These are phyloP conservation scores for Suillus americanus DNA, from an alignment of 768 basidiomycete species.

Conservation along the genomic window DNA sequence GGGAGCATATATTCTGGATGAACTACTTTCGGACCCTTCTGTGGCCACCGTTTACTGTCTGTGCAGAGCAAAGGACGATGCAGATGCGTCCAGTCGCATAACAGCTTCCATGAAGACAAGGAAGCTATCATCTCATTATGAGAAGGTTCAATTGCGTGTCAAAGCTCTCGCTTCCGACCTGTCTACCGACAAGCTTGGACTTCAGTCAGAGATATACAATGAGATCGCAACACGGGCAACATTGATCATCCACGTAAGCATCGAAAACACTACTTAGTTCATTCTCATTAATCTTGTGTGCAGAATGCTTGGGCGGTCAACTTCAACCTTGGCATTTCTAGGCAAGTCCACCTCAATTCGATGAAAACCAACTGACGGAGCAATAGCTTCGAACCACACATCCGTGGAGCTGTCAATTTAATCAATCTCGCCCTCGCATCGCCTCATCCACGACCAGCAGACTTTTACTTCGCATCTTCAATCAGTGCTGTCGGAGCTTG, in stretches of 20 bases:
- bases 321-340: slow-evolving; percentile 41
- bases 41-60: slow-evolving; percentile 49
- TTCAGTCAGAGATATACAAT: slow-evolving; percentile 36
- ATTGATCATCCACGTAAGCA: slow-evolving; percentile 44
- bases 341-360: slow-evolving; percentile 9
- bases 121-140: slow-evolving; percentile 24
- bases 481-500: slow-evolving; percentile 34
- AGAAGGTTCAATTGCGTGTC: slow-evolving; percentile 27
- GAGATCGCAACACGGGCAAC: slow-evolving; percentile 37
- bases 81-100: slow-evolving; percentile 41
- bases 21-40: slow-evolving; percentile 35
- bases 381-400: slow-evolving; percentile 41
- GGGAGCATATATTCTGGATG: slow-evolving; percentile 52
- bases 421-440: slow-evolving; percentile 48
- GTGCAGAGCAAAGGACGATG: slow-evolving; percentile 47
- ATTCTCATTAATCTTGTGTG: not conserved
- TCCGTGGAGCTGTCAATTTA: slow-evolving; percentile 49
- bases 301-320: slow-evolving; percentile 61
- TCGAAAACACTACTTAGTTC: no score
- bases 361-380: slow-evolving; percentile 5
- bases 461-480: slow-evolving; percentile 54
- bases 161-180: slow-evolving; percentile 44
- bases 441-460: slow-evolving; percentile 28
- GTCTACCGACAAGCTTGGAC: slow-evolving; percentile 40
- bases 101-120: slow-evolving; percentile 40